Evolutionary conservation across 148 eudicot genomes (phyloP).

Genomic region (Arctostaphylos glauca): DNA sequence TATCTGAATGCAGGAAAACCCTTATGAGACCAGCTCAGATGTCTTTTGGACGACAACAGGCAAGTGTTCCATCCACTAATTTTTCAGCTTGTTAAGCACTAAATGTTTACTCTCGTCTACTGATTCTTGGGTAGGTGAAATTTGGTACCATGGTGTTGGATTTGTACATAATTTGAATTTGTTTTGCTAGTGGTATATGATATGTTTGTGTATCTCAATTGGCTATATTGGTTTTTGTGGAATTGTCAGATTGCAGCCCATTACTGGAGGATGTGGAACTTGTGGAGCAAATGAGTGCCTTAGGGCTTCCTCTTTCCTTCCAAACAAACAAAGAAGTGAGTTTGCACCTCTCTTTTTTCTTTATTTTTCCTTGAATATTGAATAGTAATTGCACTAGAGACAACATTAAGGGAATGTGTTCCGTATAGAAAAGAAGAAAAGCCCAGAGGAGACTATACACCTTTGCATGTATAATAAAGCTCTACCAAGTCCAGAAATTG

Average conservation of each 20-base stretch:
- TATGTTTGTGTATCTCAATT: constrained; percentile 5
- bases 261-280: constrained; percentile 44
- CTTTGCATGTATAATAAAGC: neutral
- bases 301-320: constrained; percentile 88
- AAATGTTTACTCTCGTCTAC: neutral
- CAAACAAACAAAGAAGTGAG: constrained; percentile 69
- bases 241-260: constrained; percentile 28
- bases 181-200: neutral
- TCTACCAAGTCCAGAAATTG: neutral
- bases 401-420: neutral
- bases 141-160: neutral
- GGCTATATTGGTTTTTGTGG: constrained; percentile 14
- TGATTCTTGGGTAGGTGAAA: neutral
- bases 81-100: neutral
- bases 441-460: neutral
- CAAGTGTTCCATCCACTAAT: constrained; percentile 7
- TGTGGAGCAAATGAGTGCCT: constrained; percentile 47
- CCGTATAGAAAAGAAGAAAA: neutral
- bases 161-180: neutral
- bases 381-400: neutral
- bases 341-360: neutral
- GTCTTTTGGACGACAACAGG: constrained; percentile 8
- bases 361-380: neutral
- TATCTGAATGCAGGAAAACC: constrained; percentile 30
- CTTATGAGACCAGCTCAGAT: neutral